Base-by-base conservation (phyloP, 371 early-diverging fungal genomes). In the Blakeslea trispora region DNA sequence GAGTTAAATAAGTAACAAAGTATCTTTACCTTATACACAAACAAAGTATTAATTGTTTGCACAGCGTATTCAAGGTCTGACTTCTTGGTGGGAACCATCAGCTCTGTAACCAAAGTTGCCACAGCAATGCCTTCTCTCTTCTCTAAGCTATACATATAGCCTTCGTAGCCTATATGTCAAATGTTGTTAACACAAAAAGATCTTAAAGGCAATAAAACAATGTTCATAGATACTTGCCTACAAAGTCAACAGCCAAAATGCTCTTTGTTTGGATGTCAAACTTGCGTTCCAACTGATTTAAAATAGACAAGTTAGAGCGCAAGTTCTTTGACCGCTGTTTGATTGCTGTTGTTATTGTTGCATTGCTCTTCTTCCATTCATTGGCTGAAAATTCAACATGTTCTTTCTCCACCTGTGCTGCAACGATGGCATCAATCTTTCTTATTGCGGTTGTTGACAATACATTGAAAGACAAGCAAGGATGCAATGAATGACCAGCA, bases 11-110 rank as follows among this genome's bases (percentile, higher is more conserved):
- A 61, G 35, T 50, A 55, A 45, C 37, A 45, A 42, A 19, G 45
- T 50, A 54, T 50, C 18, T 45, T 55, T 55, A 61, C 45, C 45
- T 50, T 54, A 37, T 55, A 55, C 55, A 17, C 55, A 61, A 61
- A 61, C 2, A 61, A n/a, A 15, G 61, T 45, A 40, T 61, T 61
- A 17, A 61, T 61, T 3, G 61, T 61, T 17, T 61, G 15, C 45
- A 54, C 14, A 24, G 55, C 19, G 11, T 61, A 14, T 39, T 61
- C 54, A 9, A 44, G 49, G 2, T 6, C 50, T 50, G 50, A 34
- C 41, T 61, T 55, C 4, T 23, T 61, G 32, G 24, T 55, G 11
- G 50, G 45, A 31, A 61, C 46, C 28, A 14, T 50, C 35, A 61
- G 23, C 18, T 61, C 45, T 55, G 54, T 46, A 6, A 55, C 7